Evolutionary conservation across 768 basidiomycete species (phyloP), one percentile per base, ranked within the genome.

Genomic region (Collybia nuda): DNA sequence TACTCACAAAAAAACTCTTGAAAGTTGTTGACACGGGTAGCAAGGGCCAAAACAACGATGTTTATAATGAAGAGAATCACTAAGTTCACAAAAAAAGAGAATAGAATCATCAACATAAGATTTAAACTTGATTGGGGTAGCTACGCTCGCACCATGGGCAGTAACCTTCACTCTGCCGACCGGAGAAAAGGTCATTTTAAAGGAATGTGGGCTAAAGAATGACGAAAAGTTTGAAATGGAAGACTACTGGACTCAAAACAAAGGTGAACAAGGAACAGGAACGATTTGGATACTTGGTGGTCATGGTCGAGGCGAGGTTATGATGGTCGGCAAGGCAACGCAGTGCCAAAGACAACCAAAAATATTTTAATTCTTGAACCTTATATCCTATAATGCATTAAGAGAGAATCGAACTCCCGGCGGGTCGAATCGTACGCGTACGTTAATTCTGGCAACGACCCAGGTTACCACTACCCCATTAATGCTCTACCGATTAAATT

Each of bases 361-460:
- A 14, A 32, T 11, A 5, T 3, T 11, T n/a, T n/a, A n/a, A n/a
- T n/a, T n/a, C n/a, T n/a, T n/a, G n/a, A n/a, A n/a, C n/a, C n/a
- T n/a, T n/a, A n/a, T n/a, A n/a, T n/a, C n/a, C n/a, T n/a, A n/a
- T n/a, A n/a, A n/a, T 85, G 85, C 85, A 86, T 86, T 84, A 86
- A 86, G 83, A 54, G 85, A 84, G 85, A 86, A 87, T 87, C 82
- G 84, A 87, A 87, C 85, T 83, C 84, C 84, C 85, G 85, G 85
- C 85, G 85, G 85, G 83, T 86, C 85, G 84, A 82, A 53, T 12
- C 26, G 14, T 6, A 6, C 5, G n/a, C n/a, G n/a, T 46, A 14
- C 28, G 17, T n/a, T n/a, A n/a, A n/a, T 5, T 23, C 49, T 53
- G 55, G 51, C 51, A 56, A 56, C 52, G 55, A 55, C 56, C 56